Conservation (phyloP, 352 stramenopile genomes). For the Globisporangium recalcitrans region DNA sequence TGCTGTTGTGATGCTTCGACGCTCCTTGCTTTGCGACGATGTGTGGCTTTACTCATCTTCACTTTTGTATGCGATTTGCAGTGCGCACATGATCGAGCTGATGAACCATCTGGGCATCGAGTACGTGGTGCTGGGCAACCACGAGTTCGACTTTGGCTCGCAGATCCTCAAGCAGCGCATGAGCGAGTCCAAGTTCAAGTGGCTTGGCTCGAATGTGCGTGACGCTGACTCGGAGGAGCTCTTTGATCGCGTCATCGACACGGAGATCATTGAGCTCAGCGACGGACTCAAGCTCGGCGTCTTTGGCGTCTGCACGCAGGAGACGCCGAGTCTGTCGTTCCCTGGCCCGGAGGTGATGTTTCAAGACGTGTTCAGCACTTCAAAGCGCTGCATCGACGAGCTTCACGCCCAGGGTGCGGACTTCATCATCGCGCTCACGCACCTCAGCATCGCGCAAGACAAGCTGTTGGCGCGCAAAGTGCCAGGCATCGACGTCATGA, state of each 20-base stretch:
- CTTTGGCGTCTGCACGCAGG: conserved; percentile 67
- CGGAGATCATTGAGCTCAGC: conserved; percentile 37
- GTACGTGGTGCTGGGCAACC: conserved; percentile 75
- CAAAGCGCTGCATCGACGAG: conserved; percentile 19
- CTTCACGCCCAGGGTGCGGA: conserved; percentile 64
- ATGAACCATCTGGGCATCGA: conserved; percentile 69
- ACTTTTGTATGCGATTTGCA: conserved; percentile 17
- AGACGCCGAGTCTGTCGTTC: conserved; percentile 38
- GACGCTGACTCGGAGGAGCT: conserved; percentile 30
- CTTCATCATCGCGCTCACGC: conserved; percentile 83
- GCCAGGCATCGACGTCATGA: conserved; percentile 75
- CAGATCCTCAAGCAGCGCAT: conserved; percentile 50
- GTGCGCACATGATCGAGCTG: conserved; percentile 72
- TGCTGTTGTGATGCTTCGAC: not conserved
- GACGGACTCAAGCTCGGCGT: conserved; percentile 57
- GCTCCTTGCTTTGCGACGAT: not conserved
- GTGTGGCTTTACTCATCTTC: conserved; percentile 2
- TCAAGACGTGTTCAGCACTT: conserved; percentile 11
- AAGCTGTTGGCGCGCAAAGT: conserved; percentile 53
- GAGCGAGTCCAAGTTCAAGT: conserved; percentile 54
- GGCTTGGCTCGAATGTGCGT: conserved; percentile 70
- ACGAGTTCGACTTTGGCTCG: conserved; percentile 76
- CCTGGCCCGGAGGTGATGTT: conserved; percentile 6
- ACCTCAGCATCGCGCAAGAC: conserved; percentile 78
- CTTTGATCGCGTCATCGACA: conserved; percentile 44